Conservation (phyloP, 345 rosid genomes). For the Gossypium raimondii region DNA sequence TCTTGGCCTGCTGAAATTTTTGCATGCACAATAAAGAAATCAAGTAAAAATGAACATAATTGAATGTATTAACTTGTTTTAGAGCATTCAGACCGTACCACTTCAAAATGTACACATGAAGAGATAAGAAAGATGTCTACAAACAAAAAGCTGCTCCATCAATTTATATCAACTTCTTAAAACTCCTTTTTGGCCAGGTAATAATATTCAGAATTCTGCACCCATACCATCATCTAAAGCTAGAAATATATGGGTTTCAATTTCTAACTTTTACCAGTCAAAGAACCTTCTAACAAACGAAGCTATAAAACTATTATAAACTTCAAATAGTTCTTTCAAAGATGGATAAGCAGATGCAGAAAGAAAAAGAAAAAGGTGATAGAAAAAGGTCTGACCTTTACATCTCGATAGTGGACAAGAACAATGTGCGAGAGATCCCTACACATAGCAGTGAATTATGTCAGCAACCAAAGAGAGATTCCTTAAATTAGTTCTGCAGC, state of each 20-base stretch:
- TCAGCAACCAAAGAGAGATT: slow-evolving; percentile 20
- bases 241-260: neutral
- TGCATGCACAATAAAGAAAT: neutral
- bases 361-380: neutral
- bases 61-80: neutral
- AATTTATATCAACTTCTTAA: neutral
- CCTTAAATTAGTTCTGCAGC: neutral
- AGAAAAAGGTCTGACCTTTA: slow-evolving; percentile 47
- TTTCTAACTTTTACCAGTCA: neutral
- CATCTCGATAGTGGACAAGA: slow-evolving; percentile 88
- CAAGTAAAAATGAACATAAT: neutral
- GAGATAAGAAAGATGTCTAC: neutral
- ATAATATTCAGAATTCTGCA: neutral
- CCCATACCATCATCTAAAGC: neutral
- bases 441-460: slow-evolving; percentile 28
- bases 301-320: neutral
- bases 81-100: neutral
- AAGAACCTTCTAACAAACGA: neutral
- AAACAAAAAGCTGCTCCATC: neutral
- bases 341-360: neutral
- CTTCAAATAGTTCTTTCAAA: neutral
- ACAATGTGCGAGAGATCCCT: slow-evolving; percentile 83
- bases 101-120: neutral
- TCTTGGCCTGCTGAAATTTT: neutral
- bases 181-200: neutral